Evolutionary conservation across 108 stramenopile species (phyloP), one percentile per base, ranked within the genome.

Genomic region (Aurantiochytrium sp.): DNA sequence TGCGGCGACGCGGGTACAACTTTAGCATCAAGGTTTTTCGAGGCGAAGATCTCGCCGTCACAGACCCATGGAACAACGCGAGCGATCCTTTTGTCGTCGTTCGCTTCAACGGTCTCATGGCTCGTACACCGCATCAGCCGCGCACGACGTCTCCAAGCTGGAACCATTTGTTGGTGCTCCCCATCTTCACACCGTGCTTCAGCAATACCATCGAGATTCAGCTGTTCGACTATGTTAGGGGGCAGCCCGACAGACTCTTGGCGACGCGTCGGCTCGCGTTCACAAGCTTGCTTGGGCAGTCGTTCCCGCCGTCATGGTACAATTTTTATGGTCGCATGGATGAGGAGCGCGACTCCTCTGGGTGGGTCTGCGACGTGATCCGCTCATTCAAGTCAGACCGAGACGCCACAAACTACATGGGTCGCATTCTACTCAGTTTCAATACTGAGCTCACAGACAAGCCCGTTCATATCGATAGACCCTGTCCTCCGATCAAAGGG

Each of bases 301-400:
- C 76, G 45, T 83, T 83, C 76, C 76, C 76, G 6, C 45, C 76
- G 8, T 53, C 76, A 8, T 83, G 76, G 76, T 83, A 45, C 76
- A 83, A 83, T 4, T 83, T 83, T 83, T 83, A 83, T 45, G 76
- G 76, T 6, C 45, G 51, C n/a, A 53, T 83, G 76, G 76, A 83
- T 23, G 76, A 83, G 12, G 76, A 83, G 28, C 19, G 76, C 51
- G 51, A 47, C 49, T 47, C 51, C 51, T 83, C 76, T 12, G 76
- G 76, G 76, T 83, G 76, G 76, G 49, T 83, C 28, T 83, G 76
- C 51, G 76, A 83, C 51, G 76, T 83, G 16, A 28, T 83, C 16
- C 76, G 76, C 76, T 83, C 76, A 12, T 18, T 53, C 45, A 83
- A 83, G 51, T 23, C 76, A 45, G 76, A 83, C 4, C 76, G 51